These are phyloP conservation scores for Phytophthora pisi DNA, from an alignment of 352 stramenopile genomes.

Conservation along the genomic window DNA sequence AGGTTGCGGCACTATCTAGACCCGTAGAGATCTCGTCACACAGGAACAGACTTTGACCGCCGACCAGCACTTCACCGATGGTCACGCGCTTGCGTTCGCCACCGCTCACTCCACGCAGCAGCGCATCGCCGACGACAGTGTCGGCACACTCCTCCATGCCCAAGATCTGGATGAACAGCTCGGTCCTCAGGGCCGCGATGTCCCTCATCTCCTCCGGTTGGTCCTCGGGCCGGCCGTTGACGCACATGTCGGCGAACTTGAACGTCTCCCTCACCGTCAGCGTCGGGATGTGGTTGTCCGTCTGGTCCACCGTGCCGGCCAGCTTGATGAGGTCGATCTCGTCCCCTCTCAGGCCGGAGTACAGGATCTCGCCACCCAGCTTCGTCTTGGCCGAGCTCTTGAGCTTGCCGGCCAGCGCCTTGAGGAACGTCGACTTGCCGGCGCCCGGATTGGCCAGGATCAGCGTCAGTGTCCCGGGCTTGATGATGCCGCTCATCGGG, in stretches of 20 bases:
- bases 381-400: constrained; percentile 28
- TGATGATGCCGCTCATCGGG: constrained; percentile 89
- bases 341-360: constrained; percentile 57
- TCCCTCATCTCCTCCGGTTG: constrained; percentile 77
- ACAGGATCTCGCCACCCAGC: constrained; percentile 65
- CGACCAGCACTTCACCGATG: constrained; percentile 70
- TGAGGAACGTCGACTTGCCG: constrained; percentile 82
- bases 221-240: constrained; percentile 61
- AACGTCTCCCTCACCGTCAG: constrained; percentile 92
- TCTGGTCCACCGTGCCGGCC: constrained; percentile 58
- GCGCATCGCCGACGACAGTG: constrained; percentile 92
- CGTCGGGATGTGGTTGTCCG: constrained; percentile 38
- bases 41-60: constrained; percentile 66
- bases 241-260: constrained; percentile 94
- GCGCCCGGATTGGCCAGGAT: constrained; percentile 75
- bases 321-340: constrained; percentile 75
- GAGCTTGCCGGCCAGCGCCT: constrained; percentile 71
- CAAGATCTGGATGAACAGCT: constrained; percentile 82
- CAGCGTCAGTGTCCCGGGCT: constrained; percentile 53
- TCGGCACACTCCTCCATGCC: constrained; percentile 90
- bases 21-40: constrained; percentile 80
- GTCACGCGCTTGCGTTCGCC: constrained; percentile 88
- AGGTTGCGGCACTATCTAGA: constrained; percentile 61
- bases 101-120: constrained; percentile 89
- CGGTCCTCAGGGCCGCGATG: constrained; percentile 68